Evolutionary conservation across 495 filamentous ascomycete genomes (phyloP), one percentile per base, ranked within the genome.

Genomic region (Penicillium robsamsonii): DNA sequence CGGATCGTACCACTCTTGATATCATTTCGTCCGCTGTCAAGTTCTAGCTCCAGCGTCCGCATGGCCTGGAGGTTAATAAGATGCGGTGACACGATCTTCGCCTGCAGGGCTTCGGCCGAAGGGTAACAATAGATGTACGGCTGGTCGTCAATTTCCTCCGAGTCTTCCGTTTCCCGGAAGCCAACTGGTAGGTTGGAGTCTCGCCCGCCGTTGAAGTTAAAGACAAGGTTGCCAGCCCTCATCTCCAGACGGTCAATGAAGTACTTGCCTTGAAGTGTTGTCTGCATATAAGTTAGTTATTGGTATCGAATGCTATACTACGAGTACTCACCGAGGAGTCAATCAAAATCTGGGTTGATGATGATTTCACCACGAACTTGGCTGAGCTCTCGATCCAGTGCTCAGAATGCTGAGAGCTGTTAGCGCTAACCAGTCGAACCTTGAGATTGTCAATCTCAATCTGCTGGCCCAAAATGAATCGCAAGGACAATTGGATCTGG

Each of bases 21-120:
- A 4, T 87, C 71, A 64, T 97, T 96, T 79, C 86, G 85, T 25
- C 93, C 93, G 41, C 84, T 86, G 43, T 77, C 69, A 9, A 96
- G 70, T 53, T 85, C 80, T 44, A 99, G 71, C 57, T 96, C 88
- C 5, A 96, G 70, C 10, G 82, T 84, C 48, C 87, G 86, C 60
- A 87, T 84, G 58, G 84, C 81, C 63, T 94, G 89, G 5, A 97
- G 81, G 59, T 91, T 85, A 47, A 96, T 69, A 38, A 69, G 50
- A 43, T 74, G 76, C 5, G 76, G 74, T 7, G 70, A 64, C 50
- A 70, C 71, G 9, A 83, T 64, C 56, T 70, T 79, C 1, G 76
- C 81, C 38, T 79, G 73, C 9, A 87, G 74, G 4, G 74, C 73
- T 20, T 77, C 63, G 15, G 69, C 59, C 8, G 71, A 71, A 45